phyloP scores from a whole-genome alignment of 2,329 filamentous ascomycete genomes.

The Penicillium sp. region DNA sequence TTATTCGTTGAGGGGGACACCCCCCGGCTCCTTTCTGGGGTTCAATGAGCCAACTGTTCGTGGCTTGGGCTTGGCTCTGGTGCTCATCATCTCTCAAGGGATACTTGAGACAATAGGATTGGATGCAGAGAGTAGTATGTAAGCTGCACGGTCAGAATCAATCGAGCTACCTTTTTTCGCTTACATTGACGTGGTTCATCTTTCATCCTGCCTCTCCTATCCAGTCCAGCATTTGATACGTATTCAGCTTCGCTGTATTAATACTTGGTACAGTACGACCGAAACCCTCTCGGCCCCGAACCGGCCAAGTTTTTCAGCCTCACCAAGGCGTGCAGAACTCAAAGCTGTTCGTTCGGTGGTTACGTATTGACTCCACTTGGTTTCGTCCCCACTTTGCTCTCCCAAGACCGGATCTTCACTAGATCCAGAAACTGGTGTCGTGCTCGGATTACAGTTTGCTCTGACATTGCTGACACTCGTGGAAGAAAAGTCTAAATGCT shows the following conservation, averaged over 20 bases:
- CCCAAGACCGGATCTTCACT: neutral
- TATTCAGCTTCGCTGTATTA: neutral
- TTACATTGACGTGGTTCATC: neutral
- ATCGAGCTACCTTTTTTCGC: neutral
- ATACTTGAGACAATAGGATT: neutral
- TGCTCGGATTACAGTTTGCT: neutral
- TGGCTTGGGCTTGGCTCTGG: too few species aligned
- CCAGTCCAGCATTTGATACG: neutral
- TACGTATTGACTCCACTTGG: neutral
- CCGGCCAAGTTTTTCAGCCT: neutral
- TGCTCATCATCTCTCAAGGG: too few species aligned
- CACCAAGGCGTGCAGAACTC: neutral
- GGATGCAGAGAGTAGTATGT: neutral
- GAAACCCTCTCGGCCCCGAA: neutral
- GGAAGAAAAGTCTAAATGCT: neutral
- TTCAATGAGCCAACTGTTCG: too few species aligned
- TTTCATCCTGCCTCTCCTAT: neutral
- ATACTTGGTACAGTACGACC: neutral
- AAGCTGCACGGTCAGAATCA: neutral
- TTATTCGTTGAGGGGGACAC: neutral
- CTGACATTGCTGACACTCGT: neutral
- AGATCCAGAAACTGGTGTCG: slow-evolving; percentile 2
- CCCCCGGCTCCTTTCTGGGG: neutral
- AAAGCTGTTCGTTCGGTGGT: neutral
- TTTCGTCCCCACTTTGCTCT: neutral